Percentiles rank a stretch among this genome's conserved stretches.
Evolutionary conservation across 306 rosid species (phyloP).

Genomic region (Quercus gilva): DNA sequence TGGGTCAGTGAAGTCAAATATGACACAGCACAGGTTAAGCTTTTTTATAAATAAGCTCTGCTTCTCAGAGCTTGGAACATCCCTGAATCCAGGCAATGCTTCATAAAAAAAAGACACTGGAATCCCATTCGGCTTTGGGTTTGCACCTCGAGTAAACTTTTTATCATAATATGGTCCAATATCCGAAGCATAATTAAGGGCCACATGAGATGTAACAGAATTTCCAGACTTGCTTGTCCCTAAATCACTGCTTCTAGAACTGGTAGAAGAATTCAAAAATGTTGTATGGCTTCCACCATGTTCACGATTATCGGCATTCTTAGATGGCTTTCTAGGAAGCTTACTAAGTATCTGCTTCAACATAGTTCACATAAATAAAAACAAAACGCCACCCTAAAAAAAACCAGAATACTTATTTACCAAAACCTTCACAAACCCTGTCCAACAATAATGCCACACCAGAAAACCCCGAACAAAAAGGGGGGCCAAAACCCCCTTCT

Average conservation of each 20-base stretch:
- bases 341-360: conserved; percentile 16
- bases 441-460: neutral
- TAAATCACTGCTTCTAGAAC: conserved; percentile 44
- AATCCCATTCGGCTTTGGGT: conserved; percentile 32
- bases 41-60: conserved; percentile 50
- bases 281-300: conserved; percentile 37
- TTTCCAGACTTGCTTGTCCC: conserved; percentile 27
- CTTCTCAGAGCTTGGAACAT: conserved; percentile 60
- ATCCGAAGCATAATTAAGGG: conserved; percentile 27
- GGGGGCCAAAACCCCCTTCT: neutral
- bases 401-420: neutral
- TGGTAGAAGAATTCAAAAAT: conserved; percentile 27
- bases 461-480: neutral
- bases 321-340: conserved; percentile 73
- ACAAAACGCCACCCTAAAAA: neutral
- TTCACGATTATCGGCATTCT: conserved; percentile 53
- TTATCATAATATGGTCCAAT: conserved; percentile 28
- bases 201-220: neutral
- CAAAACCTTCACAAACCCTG: neutral
- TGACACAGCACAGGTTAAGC: conserved; percentile 44
- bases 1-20: conserved; percentile 63
- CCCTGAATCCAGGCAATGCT: conserved; percentile 57
- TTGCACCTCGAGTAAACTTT: conserved; percentile 26
- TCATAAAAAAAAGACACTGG: conserved; percentile 30
- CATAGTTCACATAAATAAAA: neutral